Base-by-base conservation (phyloP, 2,329 filamentous ascomycete species). In the Venturia asperata region DNA sequence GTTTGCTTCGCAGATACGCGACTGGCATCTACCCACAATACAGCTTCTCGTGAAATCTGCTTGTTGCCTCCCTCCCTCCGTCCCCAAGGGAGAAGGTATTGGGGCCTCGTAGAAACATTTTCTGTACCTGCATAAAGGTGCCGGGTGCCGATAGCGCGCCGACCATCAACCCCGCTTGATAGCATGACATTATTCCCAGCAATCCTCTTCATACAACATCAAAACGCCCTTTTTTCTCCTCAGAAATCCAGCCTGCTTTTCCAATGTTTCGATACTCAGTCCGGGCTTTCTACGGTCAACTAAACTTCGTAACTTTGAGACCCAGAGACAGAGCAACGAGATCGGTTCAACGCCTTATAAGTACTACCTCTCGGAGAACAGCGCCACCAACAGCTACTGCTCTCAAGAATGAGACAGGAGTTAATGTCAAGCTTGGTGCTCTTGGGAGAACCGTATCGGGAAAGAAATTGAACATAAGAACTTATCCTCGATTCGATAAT, bases 401-500 rank as follows among this genome's bases (percentile, higher is more conserved):
- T 9, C 70, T 75, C 30, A 67, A 68, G 55, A 68, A 69, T 11
- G 77, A 80, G 61, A 73, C 73, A 17, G 71, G 69, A 17, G 72
- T 72, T 39, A 82, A 81, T 70, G 75, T 74, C 47, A 73, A 71
- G 1, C 75, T 80, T 5, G 77, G 77, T 39, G 78, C 80, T 4
- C 73, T 81, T 61, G 81, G 80, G 5, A 77, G 75, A 67, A 81
- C 79, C 0, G 76, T 73, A 11, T 76, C 73, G 1, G 81, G 80
- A 24, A 77, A 76, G 67, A 74, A 75, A 11, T 73, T 82, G 42
- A 79, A 77, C 67, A 78, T 82, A 30, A 73, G 80, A 34, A 74
- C 76, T 42, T 82, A 82, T 69, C 75, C 75, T 15, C 71, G 68
- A 11, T 79, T 78, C 63, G 70, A 70, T 3, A 73, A 68, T 0